These are phyloP conservation scores for Blastobotrys parvus DNA, from an alignment of 805 yeast species.

Conservation along the genomic window DNA sequence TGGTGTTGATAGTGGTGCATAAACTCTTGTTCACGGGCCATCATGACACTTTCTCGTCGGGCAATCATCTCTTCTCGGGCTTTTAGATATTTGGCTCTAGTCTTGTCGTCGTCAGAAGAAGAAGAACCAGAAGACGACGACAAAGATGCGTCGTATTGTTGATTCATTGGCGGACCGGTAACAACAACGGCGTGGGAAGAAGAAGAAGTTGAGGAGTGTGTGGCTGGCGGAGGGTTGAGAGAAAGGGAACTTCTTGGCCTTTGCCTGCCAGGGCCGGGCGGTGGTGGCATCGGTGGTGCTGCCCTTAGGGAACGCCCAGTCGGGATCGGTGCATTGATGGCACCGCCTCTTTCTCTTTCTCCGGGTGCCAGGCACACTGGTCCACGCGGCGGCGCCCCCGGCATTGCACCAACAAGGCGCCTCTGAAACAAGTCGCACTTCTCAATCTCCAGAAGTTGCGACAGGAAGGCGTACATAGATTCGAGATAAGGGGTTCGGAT, in stretches of 20 bases:
- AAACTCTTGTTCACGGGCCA: slow-evolving; percentile 16
- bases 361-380: no score
- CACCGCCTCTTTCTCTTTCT: no score
- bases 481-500: slow-evolving; percentile 87
- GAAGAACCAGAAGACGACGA: background rate
- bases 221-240: no score
- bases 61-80: background rate
- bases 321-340: no score
- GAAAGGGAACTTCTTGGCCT: no score
- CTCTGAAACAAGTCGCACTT: slow-evolving; percentile 1
- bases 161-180: no score
- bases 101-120: background rate
- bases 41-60: slow-evolving; percentile 14
- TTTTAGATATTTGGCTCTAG: slow-evolving; percentile 4
- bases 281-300: background rate
- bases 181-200: no score
- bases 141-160: no score
- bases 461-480: slow-evolving; percentile 56
- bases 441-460: slow-evolving; percentile 27
- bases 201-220: no score
- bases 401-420: background rate
- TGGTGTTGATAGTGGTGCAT: slow-evolving; percentile 13
- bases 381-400: no score
- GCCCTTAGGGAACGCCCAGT: background rate
- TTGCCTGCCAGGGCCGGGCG: no score